Conservation (phyloP, 176 grass and related monocot genomes). For the Zizania latifolia region DNA sequence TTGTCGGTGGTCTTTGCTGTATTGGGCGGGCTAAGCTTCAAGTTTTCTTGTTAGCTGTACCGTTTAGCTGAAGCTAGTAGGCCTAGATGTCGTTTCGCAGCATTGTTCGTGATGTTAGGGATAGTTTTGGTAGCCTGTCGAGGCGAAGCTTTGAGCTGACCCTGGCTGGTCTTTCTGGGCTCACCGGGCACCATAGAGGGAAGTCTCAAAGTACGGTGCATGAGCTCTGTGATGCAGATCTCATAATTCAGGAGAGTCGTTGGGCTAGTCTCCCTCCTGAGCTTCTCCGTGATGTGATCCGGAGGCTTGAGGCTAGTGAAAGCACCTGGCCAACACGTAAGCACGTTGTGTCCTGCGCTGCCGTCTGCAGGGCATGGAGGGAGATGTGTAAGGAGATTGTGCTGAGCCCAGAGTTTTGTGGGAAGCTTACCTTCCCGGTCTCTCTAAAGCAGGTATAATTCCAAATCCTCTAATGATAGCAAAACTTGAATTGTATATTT, state of each 20-base stretch:
- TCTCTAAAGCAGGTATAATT: constrained; percentile 86
- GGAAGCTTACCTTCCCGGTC: constrained; percentile 90
- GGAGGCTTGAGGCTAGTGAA: constrained; percentile 79
- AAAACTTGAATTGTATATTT: background rate
- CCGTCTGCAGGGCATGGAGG: constrained; percentile 85
- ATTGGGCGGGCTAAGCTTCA: background rate
- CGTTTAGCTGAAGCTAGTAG: background rate
- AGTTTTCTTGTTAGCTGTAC: background rate
- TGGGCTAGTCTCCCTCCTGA: constrained; percentile 92
- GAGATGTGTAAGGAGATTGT: constrained; percentile 95
- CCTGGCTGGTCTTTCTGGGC: constrained; percentile 53
- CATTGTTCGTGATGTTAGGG: constrained; percentile 82
- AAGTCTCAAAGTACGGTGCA: constrained; percentile 71
- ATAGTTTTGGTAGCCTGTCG: constrained; percentile 79
- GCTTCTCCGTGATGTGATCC: constrained; percentile 77
- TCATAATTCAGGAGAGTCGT: constrained; percentile 61
- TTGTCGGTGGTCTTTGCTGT: background rate
- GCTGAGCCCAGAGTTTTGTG: constrained; percentile 69
- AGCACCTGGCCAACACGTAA: constrained; percentile 77
- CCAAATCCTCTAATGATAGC: background rate
- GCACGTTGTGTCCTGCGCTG: constrained; percentile 79
- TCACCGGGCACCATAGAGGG: constrained; percentile 44
- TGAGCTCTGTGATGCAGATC: constrained; percentile 43
- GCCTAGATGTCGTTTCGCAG: constrained; percentile 80
- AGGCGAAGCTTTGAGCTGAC: constrained; percentile 89